A percentile compares a stretch with the other conserved stretches of the same genome.
Conservation (phyloP, 192 early-diverging fungal species). For the Haplosporangium gracile region DNA sequence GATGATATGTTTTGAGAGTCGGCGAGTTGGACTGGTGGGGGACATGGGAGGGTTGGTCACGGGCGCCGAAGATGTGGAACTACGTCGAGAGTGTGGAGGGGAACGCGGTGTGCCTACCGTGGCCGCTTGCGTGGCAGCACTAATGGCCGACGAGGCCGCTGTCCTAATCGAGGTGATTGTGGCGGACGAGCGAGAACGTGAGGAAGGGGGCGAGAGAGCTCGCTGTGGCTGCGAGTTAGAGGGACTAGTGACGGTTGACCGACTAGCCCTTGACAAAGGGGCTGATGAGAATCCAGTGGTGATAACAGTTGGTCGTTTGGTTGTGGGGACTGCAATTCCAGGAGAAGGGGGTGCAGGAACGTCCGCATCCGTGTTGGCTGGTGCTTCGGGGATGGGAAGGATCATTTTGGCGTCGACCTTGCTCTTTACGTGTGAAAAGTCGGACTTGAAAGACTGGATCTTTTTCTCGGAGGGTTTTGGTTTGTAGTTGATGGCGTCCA, state of each 20-base stretch:
- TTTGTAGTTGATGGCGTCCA: conserved; percentile 54
- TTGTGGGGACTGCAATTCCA: background rate
- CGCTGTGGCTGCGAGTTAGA: background rate
- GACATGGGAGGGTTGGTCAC: conserved; percentile 30
- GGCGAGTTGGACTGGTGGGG: conserved; percentile 16
- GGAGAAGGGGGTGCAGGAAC: background rate
- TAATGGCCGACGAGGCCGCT: background rate
- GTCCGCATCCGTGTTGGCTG: background rate
- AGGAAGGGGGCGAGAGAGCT: conserved; percentile 13
- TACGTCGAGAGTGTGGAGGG: conserved; percentile 20
- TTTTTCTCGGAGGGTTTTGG: conserved; percentile 55
- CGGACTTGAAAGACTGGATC: conserved; percentile 51
- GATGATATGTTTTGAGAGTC: conserved; percentile 49
- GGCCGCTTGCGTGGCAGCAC: background rate
- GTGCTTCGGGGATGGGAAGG: background rate
- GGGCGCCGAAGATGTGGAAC: conserved; percentile 7
- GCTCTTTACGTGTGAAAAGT: conserved; percentile 51
- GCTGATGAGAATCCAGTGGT: background rate
- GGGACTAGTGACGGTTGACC: background rate
- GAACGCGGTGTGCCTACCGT: conserved; percentile 10
- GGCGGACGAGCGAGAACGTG: conserved; percentile 11
- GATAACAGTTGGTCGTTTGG: conserved; percentile 1
- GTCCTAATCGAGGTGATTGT: conserved; percentile 4
- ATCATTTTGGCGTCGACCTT: conserved; percentile 44
- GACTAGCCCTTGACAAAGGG: background rate